Evolutionary conservation across 139 green algal species (phyloP).

Genomic region (Pleodorina starrii): DNA sequence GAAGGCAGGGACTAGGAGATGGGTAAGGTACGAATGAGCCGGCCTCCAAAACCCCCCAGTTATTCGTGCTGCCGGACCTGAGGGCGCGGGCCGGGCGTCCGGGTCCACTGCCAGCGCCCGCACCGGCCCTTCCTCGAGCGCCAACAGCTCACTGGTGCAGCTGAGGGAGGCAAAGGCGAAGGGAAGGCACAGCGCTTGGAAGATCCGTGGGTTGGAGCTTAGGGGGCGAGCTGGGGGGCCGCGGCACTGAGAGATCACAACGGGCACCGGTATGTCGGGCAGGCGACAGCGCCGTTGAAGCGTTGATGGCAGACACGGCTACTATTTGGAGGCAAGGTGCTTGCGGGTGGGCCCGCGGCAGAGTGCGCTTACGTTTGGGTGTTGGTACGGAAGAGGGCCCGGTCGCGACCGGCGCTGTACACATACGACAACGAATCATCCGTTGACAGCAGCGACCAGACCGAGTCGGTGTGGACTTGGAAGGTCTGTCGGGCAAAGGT

Average conservation of each 20-base stretch:
- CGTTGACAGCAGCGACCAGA: conserved; percentile 82
- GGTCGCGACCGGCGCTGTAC: conserved; percentile 86
- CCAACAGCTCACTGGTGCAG: conserved; percentile 80
- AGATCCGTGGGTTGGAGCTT: too few species aligned
- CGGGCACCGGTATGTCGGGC: too few species aligned
- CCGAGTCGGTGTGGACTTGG: conserved; percentile 87
- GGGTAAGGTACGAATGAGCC: too few species aligned
- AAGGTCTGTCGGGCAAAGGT: conserved; percentile 65
- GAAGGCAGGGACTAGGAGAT: too few species aligned
- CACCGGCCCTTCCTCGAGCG: conserved; percentile 77
- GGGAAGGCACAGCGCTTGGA: too few species aligned
- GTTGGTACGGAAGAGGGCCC: conserved; percentile 79
- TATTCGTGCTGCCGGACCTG: conserved; percentile 22
- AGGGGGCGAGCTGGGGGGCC: too few species aligned
- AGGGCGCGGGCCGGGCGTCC: conserved; percentile 16
- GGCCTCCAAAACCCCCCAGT: neutral
- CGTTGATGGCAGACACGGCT: too few species aligned
- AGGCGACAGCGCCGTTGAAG: too few species aligned
- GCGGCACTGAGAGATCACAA: too few species aligned
- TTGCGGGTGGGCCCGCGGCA: too few species aligned
- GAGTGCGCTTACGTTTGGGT: neutral
- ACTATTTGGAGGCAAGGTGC: too few species aligned
- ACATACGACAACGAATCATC: conserved; percentile 62
- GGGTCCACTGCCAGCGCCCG: conserved; percentile 57
- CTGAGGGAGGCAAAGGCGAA: too few species aligned